Evolutionary conservation across 306 rosid genomes (phyloP).

Genomic region (Sindora glabra): DNA sequence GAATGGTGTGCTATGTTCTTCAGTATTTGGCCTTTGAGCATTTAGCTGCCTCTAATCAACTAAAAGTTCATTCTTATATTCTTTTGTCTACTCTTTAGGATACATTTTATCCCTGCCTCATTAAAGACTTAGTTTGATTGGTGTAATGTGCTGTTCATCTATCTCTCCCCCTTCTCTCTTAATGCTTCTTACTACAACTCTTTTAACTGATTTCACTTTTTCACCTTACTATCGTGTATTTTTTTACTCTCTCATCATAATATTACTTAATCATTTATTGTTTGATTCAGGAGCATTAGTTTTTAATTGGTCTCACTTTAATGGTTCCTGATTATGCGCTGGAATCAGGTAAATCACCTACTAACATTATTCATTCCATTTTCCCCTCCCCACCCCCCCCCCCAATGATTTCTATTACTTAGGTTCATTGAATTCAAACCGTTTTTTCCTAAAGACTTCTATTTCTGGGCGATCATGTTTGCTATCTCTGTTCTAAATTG

Average conservation of each 20-base stretch:
- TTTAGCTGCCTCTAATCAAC: constrained; percentile 88
- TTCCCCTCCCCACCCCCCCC: background rate
- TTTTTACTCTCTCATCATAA: background rate
- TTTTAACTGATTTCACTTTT: background rate
- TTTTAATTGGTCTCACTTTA: constrained; percentile 86
- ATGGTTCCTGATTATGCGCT: constrained; percentile 99
- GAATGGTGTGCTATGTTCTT: constrained; percentile 39
- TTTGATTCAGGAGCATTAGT: constrained; percentile 89
- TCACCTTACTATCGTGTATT: background rate
- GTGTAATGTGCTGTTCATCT: background rate
- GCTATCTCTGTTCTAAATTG: too few species aligned
- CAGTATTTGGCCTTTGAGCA: constrained; percentile 79
- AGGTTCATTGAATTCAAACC: background rate
- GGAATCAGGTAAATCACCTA: constrained; percentile 71
- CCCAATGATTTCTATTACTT: background rate
- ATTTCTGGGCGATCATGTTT: background rate
- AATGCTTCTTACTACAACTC: background rate
- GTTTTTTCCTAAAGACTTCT: background rate
- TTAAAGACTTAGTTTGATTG: background rate
- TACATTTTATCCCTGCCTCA: background rate
- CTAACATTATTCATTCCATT: background rate
- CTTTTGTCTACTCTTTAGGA: constrained; percentile 12
- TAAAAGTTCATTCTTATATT: constrained; percentile 53
- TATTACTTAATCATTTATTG: background rate
- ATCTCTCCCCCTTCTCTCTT: constrained; percentile 10